Base-by-base conservation (phyloP, 2,329 filamentous ascomycete species). In the Diaporthe citriasiana region DNA sequence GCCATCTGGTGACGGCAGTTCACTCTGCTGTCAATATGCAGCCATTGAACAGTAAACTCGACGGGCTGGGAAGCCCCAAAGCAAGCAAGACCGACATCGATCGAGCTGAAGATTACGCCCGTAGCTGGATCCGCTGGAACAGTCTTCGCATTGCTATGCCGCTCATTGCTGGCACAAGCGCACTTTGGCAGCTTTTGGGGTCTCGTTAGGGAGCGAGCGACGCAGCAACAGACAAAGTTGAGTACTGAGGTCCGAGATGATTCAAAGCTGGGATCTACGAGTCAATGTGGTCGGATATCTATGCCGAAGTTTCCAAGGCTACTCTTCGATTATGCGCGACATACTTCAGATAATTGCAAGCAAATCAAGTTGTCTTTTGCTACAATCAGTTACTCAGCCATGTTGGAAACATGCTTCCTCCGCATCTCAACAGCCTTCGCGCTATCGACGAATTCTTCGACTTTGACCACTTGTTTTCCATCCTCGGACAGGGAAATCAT, bases 21-120 rank as follows among this genome's bases (percentile, higher is more conserved):
- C 57, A 63, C 57, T 63, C 57, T 30, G 57, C 57, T 22, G 38
- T n/a, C n/a, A 45, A 63, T 25, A 63, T 63, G 35, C 38, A 45
- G 38, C 38, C 38, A 7, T 25, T 63, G 38, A 63, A 63, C 25
- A 45, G 15, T 2, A 63, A 47, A 9, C 25, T 45, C 4, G 25
- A 33, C 12, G 40, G 9, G 10, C 40, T 63, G 9, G 15, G n/a
- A 1, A 47, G 25, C 4, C 27, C n/a, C 27, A 30, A 35, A 33
- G 27, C 6, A 22, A 27, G 57, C 57, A 63, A 45, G 38, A 22
- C n/a, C 15, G 57, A 63, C 4, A 2, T 45, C 30, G 15, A 2
- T 25, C n/a, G 22, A 45, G 38, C 57, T 63, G 57, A 63, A 13
- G 3, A 19, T 22, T 45, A 45, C 5, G 57, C 35, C 13, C 56